Conservation (phyloP, 495 filamentous ascomycete genomes). For the Penicillium cosmopolitanum region DNA sequence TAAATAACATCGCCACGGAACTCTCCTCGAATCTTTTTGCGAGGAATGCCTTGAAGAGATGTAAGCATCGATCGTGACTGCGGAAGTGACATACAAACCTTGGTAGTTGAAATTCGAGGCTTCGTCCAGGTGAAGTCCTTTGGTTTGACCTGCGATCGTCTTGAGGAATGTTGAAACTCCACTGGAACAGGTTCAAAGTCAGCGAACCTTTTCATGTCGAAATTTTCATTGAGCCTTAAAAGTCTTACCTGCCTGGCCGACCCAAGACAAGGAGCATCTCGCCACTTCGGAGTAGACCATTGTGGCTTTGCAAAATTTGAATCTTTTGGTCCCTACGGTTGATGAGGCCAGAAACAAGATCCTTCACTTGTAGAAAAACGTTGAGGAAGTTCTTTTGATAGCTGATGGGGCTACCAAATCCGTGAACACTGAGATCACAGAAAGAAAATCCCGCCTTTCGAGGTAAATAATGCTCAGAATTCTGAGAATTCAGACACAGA, state of each 20-base stretch:
- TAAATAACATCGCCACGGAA: slow-evolving; percentile 61
- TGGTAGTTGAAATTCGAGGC: slow-evolving; percentile 66
- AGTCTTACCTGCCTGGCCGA: slow-evolving; percentile 53
- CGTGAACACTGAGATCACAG: slow-evolving; percentile 26
- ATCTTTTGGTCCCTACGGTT: slow-evolving; percentile 10
- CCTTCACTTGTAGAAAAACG: slow-evolving; percentile 8
- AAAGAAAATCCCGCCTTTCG: slow-evolving; percentile 29
- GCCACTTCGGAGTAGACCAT: slow-evolving; percentile 49
- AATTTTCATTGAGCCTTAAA: neutral
- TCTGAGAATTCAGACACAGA: slow-evolving; percentile 38
- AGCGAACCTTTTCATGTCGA: too few relatives aligned
- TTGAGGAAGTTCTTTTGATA: slow-evolving; percentile 28
- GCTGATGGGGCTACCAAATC: slow-evolving; percentile 20
- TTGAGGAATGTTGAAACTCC: slow-evolving; percentile 70
- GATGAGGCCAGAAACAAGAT: slow-evolving; percentile 4
- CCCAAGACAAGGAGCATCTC: slow-evolving; percentile 76
- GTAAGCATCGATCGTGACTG: neutral
- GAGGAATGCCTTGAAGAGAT: slow-evolving; percentile 37
- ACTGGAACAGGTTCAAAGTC: neutral
- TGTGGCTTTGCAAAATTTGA: slow-evolving; percentile 13
- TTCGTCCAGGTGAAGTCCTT: slow-evolving; percentile 62
- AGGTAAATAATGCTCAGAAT: slow-evolving; percentile 25
- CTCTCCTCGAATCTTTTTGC: slow-evolving; percentile 44
- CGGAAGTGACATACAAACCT: slow-evolving; percentile 34
- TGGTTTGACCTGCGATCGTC: slow-evolving; percentile 62